Percentiles rank a stretch among this genome's conserved stretches.
Evolutionary conservation across 2,329 filamentous ascomycete species (phyloP).

Genomic region (Aspergillus pseudotamarii): DNA sequence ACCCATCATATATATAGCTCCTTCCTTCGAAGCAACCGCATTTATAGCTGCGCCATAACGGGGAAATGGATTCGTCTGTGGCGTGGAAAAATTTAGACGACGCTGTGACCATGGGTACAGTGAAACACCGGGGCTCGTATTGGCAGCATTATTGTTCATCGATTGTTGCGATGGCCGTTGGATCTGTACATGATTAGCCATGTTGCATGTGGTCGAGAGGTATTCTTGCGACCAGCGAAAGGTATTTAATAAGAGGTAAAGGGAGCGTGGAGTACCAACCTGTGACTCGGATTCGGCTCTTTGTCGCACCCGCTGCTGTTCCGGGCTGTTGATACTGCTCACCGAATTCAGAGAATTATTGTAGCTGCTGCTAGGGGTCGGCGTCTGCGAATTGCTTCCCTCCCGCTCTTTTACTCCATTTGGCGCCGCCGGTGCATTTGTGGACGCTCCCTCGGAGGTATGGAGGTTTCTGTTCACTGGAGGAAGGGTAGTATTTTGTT

Average conservation of each 20-base stretch:
- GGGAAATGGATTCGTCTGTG: conserved; percentile 84
- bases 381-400: conserved; percentile 53
- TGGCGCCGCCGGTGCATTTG: conserved; percentile 44
- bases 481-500: conserved; percentile 56
- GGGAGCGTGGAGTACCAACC: conserved; percentile 42
- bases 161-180: conserved; percentile 49
- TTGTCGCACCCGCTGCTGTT: conserved; percentile 62
- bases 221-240: background rate
- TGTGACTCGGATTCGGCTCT: conserved; percentile 58
- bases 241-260: background rate
- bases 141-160: conserved; percentile 55
- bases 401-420: conserved; percentile 50
- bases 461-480: conserved; percentile 59
- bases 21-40: conserved; percentile 88
- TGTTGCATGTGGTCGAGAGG: background rate
- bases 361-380: conserved; percentile 74
- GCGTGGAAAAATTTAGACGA: conserved; percentile 79
- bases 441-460: conserved; percentile 56
- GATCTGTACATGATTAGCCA: conserved; percentile 19
- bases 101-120: conserved; percentile 96
- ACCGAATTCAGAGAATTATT: conserved; percentile 70
- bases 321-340: conserved; percentile 65
- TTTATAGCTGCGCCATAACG: conserved; percentile 98
- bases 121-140: conserved; percentile 68
- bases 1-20: conserved; percentile 96